Conservation (phyloP, 495 filamentous ascomycete species). For the Eremomyces bilateralis region DNA sequence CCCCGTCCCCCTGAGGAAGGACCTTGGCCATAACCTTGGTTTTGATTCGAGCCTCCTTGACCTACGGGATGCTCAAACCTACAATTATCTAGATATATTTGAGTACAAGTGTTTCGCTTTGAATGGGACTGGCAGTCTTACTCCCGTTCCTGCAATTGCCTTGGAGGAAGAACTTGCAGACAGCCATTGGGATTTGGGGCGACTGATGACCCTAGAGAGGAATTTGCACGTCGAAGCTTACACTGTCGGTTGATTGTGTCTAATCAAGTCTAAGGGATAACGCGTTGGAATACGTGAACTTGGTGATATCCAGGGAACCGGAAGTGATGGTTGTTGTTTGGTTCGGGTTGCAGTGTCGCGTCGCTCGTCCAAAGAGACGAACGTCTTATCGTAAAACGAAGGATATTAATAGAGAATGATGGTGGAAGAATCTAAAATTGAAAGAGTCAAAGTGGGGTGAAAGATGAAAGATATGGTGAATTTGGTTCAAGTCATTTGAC, state of each 20-base stretch:
- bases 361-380: too few species aligned
- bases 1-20: constrained; percentile 13
- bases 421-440: too few species aligned
- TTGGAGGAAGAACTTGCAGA: constrained; percentile 54
- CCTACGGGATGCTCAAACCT: constrained; percentile 34
- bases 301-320: too few species aligned
- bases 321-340: too few species aligned
- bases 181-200: constrained; percentile 6
- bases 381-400: too few species aligned
- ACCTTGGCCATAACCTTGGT: constrained; percentile 21
- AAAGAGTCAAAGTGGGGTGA: not conserved
- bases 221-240: too few species aligned
- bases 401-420: too few species aligned
- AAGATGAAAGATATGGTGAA: not conserved
- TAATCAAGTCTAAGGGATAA: too few species aligned
- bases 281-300: too few species aligned
- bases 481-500: not conserved
- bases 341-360: not conserved
- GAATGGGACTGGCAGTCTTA: constrained; percentile 4
- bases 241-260: too few species aligned
- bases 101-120: not conserved
- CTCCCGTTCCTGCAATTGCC: constrained; percentile 50
- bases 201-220: not conserved
- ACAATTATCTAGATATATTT: constrained; percentile 25
- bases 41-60: constrained; percentile 15